Evolutionary conservation across 140 eudicot genomes (phyloP), one percentile per base, ranked within the genome.

Genomic region (Stevia rebaudiana): DNA sequence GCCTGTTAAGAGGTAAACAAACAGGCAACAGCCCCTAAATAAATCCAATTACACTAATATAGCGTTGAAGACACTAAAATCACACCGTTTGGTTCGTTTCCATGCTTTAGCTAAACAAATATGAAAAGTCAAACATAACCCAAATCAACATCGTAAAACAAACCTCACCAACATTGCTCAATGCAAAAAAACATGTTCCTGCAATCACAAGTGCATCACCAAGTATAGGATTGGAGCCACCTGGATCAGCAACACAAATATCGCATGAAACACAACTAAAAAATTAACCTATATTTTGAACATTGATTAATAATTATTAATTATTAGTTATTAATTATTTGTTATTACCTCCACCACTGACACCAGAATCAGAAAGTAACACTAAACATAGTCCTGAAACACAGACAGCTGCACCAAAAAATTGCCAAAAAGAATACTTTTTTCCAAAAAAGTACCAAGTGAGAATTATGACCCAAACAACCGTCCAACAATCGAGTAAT

Each of bases 141-240:
- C 39, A 6, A 16, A 46, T 16, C 41, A 3, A 57, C 0, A 4
- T 16, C 8, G 18, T 2, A 58, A 55, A 12, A 65, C 81, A 37
- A 61, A 87, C 98, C 95, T 87, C 88, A 10, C 95, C 95, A 61
- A 88, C 95, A 63, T 91, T 91, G 82, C 91, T 82, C 39, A 84
- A 39, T 35, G 92, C 84, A 67, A 76, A 81, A 69, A 83, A 84
- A 65, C 87, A 37, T 39, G 98, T 78, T 23, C 85, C 98, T 0
- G 61, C 75, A 50, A 91, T 86, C 44, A 87, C 89, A 74, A 91
- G 75, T 23, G 77, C 28, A 71, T 91, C 98, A 3, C 98, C 98
- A 5, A 91, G 51, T 68, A 91, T 55, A 73, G 98, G 96, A 56
- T 71, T 82, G 47, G 87, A 72, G 69, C 98, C 96, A 66, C 89